Base-by-base conservation (phyloP, 495 filamentous ascomycete species). In the Penicillium salamii region DNA sequence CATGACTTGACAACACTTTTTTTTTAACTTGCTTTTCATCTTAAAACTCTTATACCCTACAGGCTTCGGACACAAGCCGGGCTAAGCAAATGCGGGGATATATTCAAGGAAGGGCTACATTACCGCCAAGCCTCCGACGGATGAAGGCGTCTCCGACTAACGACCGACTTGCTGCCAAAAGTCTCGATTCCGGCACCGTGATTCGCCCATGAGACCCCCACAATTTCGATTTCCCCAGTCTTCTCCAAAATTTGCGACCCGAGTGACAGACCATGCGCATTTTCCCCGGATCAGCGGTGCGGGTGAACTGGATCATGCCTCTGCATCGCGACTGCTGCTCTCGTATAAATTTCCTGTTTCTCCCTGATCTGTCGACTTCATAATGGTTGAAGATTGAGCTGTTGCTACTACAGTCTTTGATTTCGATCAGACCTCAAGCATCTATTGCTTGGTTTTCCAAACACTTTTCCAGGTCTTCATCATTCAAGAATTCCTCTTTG, bases 231-330 rank as follows among this genome's bases (percentile, higher is more conserved):
- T 46, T 13, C 49, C 49, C 49, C 41, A 19, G 41, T 52, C 39
- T 52, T 45, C 40, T 37, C 26, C 41, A 29, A 46, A 47, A 41
- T 28, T 41, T 52, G 29, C 26, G 40, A 13, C 20, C n/a, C 21
- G 14, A 43, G 24, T 46, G 33, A 46, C 43, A 29, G 21, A 5
- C 11, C 26, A 32, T 43, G 28, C 19, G 42, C 29, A 37, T 48
- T 28, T 46, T 47, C 50, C 50, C 50, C 50, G 43, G 50, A 53
- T 53, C 43, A 11, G 29, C 29, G 21, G 40, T 46, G 20, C 29
- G 23, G 26, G 23, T 42, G 26, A 13, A 24, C 23, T 32, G 26
- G 9, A 23, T 7, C 7, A 40, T 49, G 46, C 14, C 2, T 14
- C 11, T 3, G 3, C 14, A 14, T 49, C 7, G 23, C 7, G n/a